Conservation (phyloP, 2,329 filamentous ascomycete species). For the Colletotrichum lupini region DNA sequence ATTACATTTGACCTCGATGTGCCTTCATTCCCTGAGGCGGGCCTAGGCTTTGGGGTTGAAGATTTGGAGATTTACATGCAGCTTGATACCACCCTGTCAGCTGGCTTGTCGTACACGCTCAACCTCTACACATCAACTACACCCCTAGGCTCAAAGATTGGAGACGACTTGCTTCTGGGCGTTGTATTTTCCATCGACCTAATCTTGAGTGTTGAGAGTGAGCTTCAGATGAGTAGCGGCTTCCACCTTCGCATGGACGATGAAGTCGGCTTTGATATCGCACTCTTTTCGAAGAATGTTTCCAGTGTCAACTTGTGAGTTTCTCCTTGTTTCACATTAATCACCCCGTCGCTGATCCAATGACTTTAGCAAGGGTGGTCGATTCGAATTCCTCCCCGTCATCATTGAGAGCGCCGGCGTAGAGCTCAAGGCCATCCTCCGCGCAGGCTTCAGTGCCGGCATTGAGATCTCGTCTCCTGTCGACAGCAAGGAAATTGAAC, state of each 20-base stretch:
- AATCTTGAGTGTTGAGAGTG: slow-evolving; percentile 57
- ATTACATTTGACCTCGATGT: slow-evolving; percentile 57
- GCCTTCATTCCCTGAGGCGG: slow-evolving; percentile 53
- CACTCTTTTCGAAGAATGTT: slow-evolving; percentile 61
- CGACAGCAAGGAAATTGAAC: slow-evolving; percentile 9
- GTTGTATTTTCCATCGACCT: slow-evolving; percentile 62
- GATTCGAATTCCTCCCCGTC: slow-evolving; percentile 69
- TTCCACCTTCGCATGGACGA: slow-evolving; percentile 67
- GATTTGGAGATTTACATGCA: slow-evolving; percentile 63
- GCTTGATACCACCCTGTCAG: slow-evolving; percentile 54
- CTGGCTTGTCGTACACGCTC: slow-evolving; percentile 57
- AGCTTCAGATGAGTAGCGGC: slow-evolving; percentile 62
- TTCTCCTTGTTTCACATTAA: background rate
- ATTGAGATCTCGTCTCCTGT: slow-evolving; percentile 44
- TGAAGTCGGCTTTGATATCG: slow-evolving; percentile 57
- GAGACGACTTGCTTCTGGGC: slow-evolving; percentile 54
- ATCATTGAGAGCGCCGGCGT: slow-evolving; percentile 54
- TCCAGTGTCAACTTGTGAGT: slow-evolving; percentile 62
- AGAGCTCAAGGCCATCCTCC: slow-evolving; percentile 58
- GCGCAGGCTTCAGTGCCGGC: slow-evolving; percentile 58
- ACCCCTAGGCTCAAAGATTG: slow-evolving; percentile 53
- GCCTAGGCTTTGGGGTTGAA: slow-evolving; percentile 60
- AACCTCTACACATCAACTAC: slow-evolving; percentile 60
- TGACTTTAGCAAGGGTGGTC: slow-evolving; percentile 56
- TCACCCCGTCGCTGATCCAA: background rate